phyloP scores from a whole-genome alignment of 805 yeast genomes.

The Candida nitratophila region DNA sequence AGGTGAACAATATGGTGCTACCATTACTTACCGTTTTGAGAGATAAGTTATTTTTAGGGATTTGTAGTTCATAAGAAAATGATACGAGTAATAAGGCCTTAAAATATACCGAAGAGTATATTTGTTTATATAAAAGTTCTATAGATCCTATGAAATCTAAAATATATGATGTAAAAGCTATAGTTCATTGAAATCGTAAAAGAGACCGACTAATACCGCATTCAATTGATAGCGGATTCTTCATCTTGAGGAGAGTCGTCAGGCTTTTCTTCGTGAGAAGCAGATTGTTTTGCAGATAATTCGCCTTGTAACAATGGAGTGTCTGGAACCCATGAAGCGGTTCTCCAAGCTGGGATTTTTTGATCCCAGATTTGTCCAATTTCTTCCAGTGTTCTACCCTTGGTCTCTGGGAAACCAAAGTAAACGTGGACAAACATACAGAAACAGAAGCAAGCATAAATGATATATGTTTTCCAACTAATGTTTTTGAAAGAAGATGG shows the following conservation, averaged over 20 bases:
- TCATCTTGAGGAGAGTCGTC: too few species aligned
- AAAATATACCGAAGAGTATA: too few species aligned
- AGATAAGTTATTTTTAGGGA: not conserved
- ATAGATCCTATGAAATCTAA: too few species aligned
- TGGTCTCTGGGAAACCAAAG: conserved; percentile 29
- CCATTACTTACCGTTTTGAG: conserved; percentile 15
- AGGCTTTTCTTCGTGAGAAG: conserved; percentile 1
- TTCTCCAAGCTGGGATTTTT: conserved; percentile 19
- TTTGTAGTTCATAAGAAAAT: not conserved
- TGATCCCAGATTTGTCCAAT: conserved; percentile 25
- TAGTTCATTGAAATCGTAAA: too few species aligned
- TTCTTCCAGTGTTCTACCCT: conserved; percentile 30
- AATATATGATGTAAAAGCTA: too few species aligned
- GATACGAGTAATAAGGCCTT: not conserved
- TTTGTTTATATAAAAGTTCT: too few species aligned
- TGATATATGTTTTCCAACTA: conserved; percentile 46
- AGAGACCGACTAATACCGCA: too few species aligned
- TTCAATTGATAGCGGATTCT: too few species aligned
- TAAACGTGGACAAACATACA: conserved; percentile 33
- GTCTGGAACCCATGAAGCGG: conserved; percentile 15
- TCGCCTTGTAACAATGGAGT: conserved; percentile 13
- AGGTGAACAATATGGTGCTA: conserved; percentile 49
- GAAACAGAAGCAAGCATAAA: conserved; percentile 43
- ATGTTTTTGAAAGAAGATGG: conserved; percentile 46
- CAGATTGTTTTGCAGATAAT: not conserved